phyloP scores from a whole-genome alignment of 2,329 filamentous ascomycete genomes.

The Colletotrichum sp. region DNA sequence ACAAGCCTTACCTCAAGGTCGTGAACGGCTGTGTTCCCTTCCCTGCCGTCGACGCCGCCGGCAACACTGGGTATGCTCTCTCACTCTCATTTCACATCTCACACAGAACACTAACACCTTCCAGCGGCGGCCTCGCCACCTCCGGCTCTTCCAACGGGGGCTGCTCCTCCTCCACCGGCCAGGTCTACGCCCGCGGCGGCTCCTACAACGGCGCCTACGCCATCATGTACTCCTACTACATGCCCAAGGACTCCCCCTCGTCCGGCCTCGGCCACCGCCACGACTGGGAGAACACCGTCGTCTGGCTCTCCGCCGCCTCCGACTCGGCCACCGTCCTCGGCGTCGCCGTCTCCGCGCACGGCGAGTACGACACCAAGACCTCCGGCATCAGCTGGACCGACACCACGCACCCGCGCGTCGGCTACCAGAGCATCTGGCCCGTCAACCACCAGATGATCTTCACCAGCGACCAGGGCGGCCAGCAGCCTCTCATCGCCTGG shows the following conservation, averaged over 20 bases:
- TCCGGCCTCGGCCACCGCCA: constrained; percentile 38
- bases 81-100: not conserved
- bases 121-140: constrained; percentile 32
- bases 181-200: constrained; percentile 36
- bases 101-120: not conserved
- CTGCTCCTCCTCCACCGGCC: constrained; percentile 33
- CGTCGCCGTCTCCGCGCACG: constrained; percentile 37
- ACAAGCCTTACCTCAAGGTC: constrained; percentile 44
- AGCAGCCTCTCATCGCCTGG: constrained; percentile 46
- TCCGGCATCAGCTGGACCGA: constrained; percentile 27
- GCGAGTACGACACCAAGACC: constrained; percentile 30
- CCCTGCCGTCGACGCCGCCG: constrained; percentile 62
- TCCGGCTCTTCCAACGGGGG: constrained; percentile 29
- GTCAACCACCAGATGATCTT: constrained; percentile 40
- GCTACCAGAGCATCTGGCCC: constrained; percentile 34
- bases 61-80: constrained; percentile 58
- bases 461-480: constrained; percentile 36
- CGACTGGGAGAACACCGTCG: constrained; percentile 40
- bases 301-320: constrained; percentile 34
- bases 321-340: constrained; percentile 32
- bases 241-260: constrained; percentile 46
- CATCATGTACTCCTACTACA: constrained; percentile 42
- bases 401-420: constrained; percentile 31
- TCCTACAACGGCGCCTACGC: constrained; percentile 30
- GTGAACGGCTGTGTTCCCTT: constrained; percentile 68